phyloP scores from a whole-genome alignment of 805 yeast species.

The Suhomyces pyralidae region DNA sequence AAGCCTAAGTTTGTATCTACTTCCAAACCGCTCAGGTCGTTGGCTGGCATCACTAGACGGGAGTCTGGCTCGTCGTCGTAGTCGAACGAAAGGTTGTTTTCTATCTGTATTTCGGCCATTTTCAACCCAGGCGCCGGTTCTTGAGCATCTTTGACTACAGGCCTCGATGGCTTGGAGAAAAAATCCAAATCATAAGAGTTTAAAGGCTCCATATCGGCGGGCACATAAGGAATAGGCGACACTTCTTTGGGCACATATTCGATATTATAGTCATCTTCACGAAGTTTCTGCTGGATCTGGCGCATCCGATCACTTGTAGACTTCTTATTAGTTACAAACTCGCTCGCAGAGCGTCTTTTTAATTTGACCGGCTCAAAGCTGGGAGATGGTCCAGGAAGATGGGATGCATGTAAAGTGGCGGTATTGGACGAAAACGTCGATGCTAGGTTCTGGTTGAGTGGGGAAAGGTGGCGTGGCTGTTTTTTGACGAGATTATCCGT shows the following conservation, averaged over 20 bases:
- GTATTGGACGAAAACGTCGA: neutral
- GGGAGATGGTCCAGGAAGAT: neutral
- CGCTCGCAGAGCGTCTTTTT: neutral
- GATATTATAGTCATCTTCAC: constrained; percentile 39
- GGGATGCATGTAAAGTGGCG: neutral
- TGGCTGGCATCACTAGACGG: neutral
- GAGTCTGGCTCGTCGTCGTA: constrained; percentile 9
- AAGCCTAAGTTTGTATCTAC: constrained; percentile 26
- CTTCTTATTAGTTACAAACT: neutral
- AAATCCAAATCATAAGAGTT: constrained; percentile 20
- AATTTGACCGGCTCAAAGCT: neutral
- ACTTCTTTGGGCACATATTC: constrained; percentile 45
- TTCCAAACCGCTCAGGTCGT: neutral
- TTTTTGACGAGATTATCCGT: neutral
- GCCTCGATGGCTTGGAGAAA: constrained; percentile 18
- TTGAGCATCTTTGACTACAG: neutral
- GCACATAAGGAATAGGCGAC: constrained; percentile 41
- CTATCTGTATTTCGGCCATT: constrained; percentile 10
- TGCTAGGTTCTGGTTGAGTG: neutral
- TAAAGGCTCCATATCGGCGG: constrained; percentile 44
- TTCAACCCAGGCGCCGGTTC: constrained; percentile 14
- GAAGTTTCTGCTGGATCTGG: constrained; percentile 12
- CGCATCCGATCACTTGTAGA: neutral
- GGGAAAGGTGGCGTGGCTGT: neutral
- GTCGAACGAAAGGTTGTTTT: constrained; percentile 6